A percentile compares a stretch with the other conserved stretches of the same genome.
These are phyloP conservation scores for Knufia fluminis DNA, from an alignment of 2,329 filamentous ascomycete genomes.

Conservation along the genomic window DNA sequence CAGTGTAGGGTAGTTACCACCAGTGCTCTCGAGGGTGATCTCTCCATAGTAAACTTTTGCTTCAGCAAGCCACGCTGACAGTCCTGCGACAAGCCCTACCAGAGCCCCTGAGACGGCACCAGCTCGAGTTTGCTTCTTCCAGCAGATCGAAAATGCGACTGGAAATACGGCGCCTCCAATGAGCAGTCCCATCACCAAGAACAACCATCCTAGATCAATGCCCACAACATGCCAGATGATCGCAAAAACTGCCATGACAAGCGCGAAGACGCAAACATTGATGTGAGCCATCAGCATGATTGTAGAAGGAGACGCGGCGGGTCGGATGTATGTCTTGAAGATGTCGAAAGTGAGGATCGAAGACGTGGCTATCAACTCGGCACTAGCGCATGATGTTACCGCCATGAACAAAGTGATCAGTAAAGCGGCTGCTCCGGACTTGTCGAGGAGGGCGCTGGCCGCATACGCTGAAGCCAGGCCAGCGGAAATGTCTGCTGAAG, in stretches of 20 bases:
- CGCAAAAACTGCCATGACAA: neutral
- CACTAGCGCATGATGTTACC: slow-evolving; percentile 71
- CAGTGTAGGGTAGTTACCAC: slow-evolving; percentile 50
- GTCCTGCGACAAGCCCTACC: slow-evolving; percentile 56
- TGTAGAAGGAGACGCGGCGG: slow-evolving; percentile 59
- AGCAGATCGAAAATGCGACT: slow-evolving; percentile 68
- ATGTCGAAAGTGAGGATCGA: slow-evolving; percentile 83
- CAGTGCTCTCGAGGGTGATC: slow-evolving; percentile 63
- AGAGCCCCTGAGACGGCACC: no score
- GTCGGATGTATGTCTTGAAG: slow-evolving; percentile 79
- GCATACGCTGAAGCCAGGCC: slow-evolving; percentile 21
- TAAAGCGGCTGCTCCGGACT: neutral
- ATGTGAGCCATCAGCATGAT: slow-evolving; percentile 72
- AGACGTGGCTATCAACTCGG: slow-evolving; percentile 76
- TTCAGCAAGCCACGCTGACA: slow-evolving; percentile 70
- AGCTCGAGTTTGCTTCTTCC: slow-evolving; percentile 67
- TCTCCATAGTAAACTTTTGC: slow-evolving; percentile 58
- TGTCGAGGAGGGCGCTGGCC: neutral
- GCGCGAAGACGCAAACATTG: slow-evolving; percentile 57
- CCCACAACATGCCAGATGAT: neutral
- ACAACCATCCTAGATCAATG: neutral
- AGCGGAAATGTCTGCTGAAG: slow-evolving; percentile 19
- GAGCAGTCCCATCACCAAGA: slow-evolving; percentile 70
- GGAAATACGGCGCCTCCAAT: slow-evolving; percentile 78
- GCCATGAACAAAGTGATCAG: neutral